phyloP scores from a whole-genome alignment of 1,284 basidiomycete species.

The Cryptococcus floricola region DNA sequence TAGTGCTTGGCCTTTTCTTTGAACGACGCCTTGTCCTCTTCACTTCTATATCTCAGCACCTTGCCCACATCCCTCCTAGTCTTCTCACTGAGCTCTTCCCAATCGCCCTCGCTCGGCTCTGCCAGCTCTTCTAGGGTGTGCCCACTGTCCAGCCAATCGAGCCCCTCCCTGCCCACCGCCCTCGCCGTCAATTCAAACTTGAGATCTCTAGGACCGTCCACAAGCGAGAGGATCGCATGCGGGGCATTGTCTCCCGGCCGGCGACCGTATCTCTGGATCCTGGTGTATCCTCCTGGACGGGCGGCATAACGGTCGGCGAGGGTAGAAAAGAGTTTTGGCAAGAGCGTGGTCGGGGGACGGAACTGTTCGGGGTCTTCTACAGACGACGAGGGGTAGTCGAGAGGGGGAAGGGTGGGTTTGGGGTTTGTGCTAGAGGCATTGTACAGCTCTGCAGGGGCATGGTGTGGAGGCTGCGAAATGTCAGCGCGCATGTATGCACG shows the following conservation, averaged over 20 bases:
- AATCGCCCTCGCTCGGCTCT: constrained; percentile 36
- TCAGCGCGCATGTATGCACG: neutral
- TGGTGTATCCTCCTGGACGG: constrained; percentile 91
- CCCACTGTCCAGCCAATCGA: neutral
- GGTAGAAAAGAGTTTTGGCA: constrained; percentile 76
- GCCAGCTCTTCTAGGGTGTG: constrained; percentile 26
- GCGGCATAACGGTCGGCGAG: constrained; percentile 76
- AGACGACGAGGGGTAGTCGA: constrained; percentile 1
- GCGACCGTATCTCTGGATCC: constrained; percentile 84
- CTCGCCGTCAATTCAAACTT: constrained; percentile 80
- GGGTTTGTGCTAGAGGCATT: constrained; percentile 12
- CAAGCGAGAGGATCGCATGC: constrained; percentile 84
- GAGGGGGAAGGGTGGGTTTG: constrained; percentile 30
- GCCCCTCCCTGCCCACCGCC: constrained; percentile 68
- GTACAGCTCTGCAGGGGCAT: constrained; percentile 12
- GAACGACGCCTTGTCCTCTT: constrained; percentile 42
- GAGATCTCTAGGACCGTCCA: constrained; percentile 88
- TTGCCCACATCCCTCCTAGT: constrained; percentile 44
- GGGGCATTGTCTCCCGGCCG: constrained; percentile 91
- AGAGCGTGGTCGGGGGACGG: constrained; percentile 53
- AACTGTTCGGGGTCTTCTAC: constrained; percentile 39
- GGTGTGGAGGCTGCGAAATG: constrained; percentile 10
- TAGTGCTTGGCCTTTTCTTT: constrained; percentile 43
- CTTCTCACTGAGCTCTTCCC: constrained; percentile 32
- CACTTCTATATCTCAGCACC: constrained; percentile 46